Evolutionary conservation across 768 basidiomycete species (phyloP).

Genomic region (Agaricus bisporus): DNA sequence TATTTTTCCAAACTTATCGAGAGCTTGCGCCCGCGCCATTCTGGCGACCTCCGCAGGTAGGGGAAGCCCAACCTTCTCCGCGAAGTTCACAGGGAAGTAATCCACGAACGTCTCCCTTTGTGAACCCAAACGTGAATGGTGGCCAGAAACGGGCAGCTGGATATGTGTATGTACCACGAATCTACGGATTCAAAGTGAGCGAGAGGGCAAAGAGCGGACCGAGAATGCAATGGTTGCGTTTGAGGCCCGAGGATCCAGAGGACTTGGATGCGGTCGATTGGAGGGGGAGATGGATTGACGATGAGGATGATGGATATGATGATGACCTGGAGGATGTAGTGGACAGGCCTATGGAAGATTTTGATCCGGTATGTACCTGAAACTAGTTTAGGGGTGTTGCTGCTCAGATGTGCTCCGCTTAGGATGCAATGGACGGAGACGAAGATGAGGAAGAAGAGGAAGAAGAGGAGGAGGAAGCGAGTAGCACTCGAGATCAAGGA

Average conservation of each 20-base stretch:
- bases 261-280: constrained; percentile 88
- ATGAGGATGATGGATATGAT: constrained; percentile 51
- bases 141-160: constrained; percentile 86
- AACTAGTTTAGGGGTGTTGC: neutral
- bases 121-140: constrained; percentile 85
- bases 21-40: constrained; percentile 93
- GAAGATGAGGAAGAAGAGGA: constrained; percentile 59
- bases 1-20: constrained; percentile 97
- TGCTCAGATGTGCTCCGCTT: constrained; percentile 10
- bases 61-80: constrained; percentile 55
- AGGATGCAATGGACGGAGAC: constrained; percentile 47
- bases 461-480: constrained; percentile 55
- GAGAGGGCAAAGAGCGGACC: constrained; percentile 94
- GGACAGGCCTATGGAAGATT: constrained; percentile 81
- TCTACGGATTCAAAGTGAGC: constrained; percentile 97
- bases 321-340: constrained; percentile 63
- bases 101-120: constrained; percentile 52
- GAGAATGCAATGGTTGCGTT: constrained; percentile 92
- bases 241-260: constrained; percentile 73
- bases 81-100: constrained; percentile 43
- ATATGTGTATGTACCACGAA: constrained; percentile 83
- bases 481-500: constrained; percentile 27
- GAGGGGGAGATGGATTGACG: constrained; percentile 82
- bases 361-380: constrained; percentile 59
- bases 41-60: constrained; percentile 64